Evolutionary conservation across 129 eudicot species (phyloP).

Genomic region (Smallanthus sonchifolius): DNA sequence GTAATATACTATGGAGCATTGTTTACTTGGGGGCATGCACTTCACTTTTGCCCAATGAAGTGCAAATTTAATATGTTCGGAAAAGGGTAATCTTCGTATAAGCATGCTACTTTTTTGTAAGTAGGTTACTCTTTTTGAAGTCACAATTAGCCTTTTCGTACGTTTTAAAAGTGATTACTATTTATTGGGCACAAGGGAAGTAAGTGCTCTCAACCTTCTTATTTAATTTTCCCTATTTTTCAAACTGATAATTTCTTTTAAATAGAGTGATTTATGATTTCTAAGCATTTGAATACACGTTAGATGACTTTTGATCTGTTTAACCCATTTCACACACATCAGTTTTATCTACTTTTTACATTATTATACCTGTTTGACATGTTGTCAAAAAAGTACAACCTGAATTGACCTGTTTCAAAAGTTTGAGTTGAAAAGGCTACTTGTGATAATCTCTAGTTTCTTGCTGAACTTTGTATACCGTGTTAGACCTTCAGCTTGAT

Average conservation of each 20-base stretch:
- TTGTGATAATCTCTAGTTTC: neutral
- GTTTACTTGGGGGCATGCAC: too few relatives aligned
- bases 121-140: neutral
- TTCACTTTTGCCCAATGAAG: neutral
- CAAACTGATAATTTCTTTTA: neutral
- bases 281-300: neutral
- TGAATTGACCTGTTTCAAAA: neutral
- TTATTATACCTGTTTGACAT: neutral
- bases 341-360: neutral
- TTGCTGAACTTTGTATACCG: neutral
- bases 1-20: neutral
- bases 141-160: neutral
- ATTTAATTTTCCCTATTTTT: too few relatives aligned
- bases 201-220: neutral
- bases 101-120: neutral
- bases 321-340: neutral
- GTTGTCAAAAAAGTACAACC: neutral
- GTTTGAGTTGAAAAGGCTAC: neutral
- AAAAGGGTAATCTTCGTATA: neutral
- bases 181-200: too few relatives aligned
- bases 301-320: neutral
- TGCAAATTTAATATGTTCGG: neutral
- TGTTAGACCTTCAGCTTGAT: conserved; percentile 89
- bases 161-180: neutral
- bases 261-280: neutral